Evolutionary conservation across 108 stramenopile species (phyloP).

Genomic region (Skeletonema tropicum): DNA sequence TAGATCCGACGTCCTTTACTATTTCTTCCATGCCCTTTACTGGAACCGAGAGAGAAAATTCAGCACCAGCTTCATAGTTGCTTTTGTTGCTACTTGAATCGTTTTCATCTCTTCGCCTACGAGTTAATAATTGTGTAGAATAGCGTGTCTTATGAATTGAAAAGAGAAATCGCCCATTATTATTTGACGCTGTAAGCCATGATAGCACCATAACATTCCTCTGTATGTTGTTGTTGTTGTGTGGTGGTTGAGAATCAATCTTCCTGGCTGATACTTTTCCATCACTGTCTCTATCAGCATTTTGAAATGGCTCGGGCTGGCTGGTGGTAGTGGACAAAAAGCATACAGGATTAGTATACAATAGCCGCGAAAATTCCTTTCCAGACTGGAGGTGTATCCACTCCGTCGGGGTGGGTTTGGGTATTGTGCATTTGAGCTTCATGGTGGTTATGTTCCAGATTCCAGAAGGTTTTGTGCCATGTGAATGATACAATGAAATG

Average conservation of each 20-base stretch:
- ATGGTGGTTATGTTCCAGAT: too few relatives aligned
- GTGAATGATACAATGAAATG: too few relatives aligned
- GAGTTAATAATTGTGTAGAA: conserved; percentile 48
- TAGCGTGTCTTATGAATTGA: conserved; percentile 62
- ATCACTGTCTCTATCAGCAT: not conserved
- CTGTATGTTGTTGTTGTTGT: not conserved
- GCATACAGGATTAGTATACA: conserved; percentile 78
- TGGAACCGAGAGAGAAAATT: conserved; percentile 64
- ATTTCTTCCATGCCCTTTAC: conserved; percentile 64
- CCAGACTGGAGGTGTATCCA: conserved; percentile 54
- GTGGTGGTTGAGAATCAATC: not conserved
- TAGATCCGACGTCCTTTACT: conserved; percentile 52
- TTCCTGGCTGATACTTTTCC: not conserved
- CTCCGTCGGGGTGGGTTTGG: not conserved
- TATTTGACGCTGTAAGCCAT: conserved; percentile 81
- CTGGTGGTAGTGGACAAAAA: conserved; percentile 49
- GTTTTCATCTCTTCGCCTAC: not conserved
- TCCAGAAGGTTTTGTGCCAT: too few relatives aligned
- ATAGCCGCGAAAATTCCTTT: conserved; percentile 64
- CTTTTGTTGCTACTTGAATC: not conserved
- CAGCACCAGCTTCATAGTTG: conserved; percentile 15
- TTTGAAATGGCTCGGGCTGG: not conserved
- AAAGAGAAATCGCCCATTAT: conserved; percentile 68
- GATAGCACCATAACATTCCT: conserved; percentile 74
- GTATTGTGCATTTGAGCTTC: too few relatives aligned